Evolutionary conservation across 805 yeast species (phyloP).

Genomic region (Candida insectorum): DNA sequence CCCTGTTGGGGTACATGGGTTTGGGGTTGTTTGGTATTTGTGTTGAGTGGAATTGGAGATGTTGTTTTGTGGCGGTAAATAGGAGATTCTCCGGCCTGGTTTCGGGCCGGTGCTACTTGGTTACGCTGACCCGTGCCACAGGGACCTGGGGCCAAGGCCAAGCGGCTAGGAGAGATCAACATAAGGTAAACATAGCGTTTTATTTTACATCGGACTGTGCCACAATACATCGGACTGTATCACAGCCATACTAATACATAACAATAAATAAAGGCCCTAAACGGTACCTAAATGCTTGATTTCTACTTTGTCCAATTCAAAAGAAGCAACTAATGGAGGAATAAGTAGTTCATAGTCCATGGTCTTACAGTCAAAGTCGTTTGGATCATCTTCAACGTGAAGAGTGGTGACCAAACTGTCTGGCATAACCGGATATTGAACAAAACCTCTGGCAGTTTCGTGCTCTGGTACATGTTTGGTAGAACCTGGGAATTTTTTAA

Average conservation of each 20-base stretch:
- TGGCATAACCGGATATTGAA: conserved; percentile 52
- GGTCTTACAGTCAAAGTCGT: conserved; percentile 48
- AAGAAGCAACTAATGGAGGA: conserved; percentile 50
- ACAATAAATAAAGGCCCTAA: conserved; percentile 3
- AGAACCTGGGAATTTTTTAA: conserved; percentile 10
- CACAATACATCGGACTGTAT: too few species aligned
- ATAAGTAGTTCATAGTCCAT: conserved; percentile 66
- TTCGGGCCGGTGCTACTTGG: too few species aligned
- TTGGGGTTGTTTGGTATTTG: too few species aligned
- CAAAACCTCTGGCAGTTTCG: conserved; percentile 24
- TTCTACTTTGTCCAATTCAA: conserved; percentile 23
- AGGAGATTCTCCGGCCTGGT: too few species aligned
- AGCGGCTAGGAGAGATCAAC: too few species aligned
- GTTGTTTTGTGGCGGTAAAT: too few species aligned
- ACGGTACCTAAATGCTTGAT: conserved; percentile 34
- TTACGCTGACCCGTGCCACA: too few species aligned
- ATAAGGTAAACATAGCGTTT: too few species aligned
- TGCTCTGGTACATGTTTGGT: conserved; percentile 3
- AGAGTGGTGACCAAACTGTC: conserved; percentile 65
- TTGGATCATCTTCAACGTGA: conserved; percentile 66
- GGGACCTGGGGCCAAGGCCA: too few species aligned
- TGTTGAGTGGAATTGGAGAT: too few species aligned
- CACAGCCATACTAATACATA: conserved; percentile 2
- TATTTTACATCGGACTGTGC: too few species aligned
- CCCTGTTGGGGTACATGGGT: too few species aligned